Percentiles rank a stretch among this genome's conserved stretches.
Conservation (phyloP, 2,329 filamentous ascomycete species). For the Aureobasidium sp. region DNA sequence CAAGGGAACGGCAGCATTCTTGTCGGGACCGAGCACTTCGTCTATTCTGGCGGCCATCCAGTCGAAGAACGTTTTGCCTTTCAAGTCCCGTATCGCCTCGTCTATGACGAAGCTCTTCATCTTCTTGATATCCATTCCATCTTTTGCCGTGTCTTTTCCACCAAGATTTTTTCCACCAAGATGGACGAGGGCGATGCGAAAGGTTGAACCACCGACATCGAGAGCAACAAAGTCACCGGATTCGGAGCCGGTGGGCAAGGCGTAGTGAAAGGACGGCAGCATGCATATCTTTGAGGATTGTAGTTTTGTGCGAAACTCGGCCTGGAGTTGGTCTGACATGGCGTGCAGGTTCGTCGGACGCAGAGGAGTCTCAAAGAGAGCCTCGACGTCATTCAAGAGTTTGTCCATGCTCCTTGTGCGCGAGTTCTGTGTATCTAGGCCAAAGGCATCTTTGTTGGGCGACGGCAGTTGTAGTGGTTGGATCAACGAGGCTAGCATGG, state of each 20-base stretch:
- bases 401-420: conserved; percentile 38
- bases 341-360: conserved; percentile 34
- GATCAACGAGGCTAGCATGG: conserved; percentile 19
- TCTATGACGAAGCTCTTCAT: conserved; percentile 52
- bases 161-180: conserved; percentile 47
- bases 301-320: conserved; percentile 49
- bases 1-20: conserved; percentile 32
- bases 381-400: conserved; percentile 38
- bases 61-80: conserved; percentile 55
- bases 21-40: conserved; percentile 43
- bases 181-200: conserved; percentile 55
- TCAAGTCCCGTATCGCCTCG: conserved; percentile 47
- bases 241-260: conserved; percentile 53
- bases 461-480: conserved; percentile 4
- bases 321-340: conserved; percentile 40
- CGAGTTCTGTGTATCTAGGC: background rate
- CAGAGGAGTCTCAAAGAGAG: conserved; percentile 39
- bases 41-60: conserved; percentile 59
- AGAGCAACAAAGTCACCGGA: conserved; percentile 54
- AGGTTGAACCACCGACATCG: conserved; percentile 61
- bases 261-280: conserved; percentile 59
- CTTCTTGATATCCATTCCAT: conserved; percentile 46
- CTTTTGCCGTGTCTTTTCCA: conserved; percentile 31
- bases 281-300: conserved; percentile 54
- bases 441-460: conserved; percentile 11